Percentiles rank a stretch among this genome's conserved stretches.
These are phyloP conservation scores for Fraxinus pennsylvanica DNA, from an alignment of 257 asterid genomes.

Conservation along the genomic window DNA sequence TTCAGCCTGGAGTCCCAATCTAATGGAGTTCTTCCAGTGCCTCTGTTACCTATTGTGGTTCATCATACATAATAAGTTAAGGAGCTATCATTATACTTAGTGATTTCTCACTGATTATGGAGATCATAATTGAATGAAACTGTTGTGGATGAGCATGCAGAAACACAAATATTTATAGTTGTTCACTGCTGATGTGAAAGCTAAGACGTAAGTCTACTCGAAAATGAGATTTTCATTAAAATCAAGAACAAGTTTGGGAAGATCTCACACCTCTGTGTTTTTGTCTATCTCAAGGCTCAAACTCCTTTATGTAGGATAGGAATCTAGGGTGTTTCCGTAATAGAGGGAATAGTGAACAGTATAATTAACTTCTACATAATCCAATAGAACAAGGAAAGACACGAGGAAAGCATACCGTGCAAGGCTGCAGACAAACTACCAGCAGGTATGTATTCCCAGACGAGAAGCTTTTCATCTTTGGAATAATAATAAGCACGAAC, in stretches of 20 bases:
- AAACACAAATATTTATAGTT: not conserved
- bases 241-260: not conserved
- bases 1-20: slow-evolving; percentile 87
- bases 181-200: not conserved
- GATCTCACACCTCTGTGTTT: not conserved
- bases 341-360: no score
- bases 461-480: slow-evolving; percentile 94
- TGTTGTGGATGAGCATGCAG: not conserved
- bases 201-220: not conserved
- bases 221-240: not conserved
- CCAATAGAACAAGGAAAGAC: not conserved
- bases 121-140: not conserved
- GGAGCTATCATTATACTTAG: not conserved
- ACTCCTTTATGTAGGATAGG: no score
- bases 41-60: slow-evolving; percentile 50
- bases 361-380: not conserved
- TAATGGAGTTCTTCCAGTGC: slow-evolving; percentile 44
- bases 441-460: slow-evolving; percentile 72
- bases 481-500: slow-evolving; percentile 83
- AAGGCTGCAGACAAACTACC: slow-evolving; percentile 81
- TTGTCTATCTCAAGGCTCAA: no score
- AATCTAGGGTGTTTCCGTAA: no score
- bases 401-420: slow-evolving; percentile 52
- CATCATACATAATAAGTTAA: not conserved
- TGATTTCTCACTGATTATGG: not conserved